These are phyloP conservation scores for Achlya hypogyna DNA, from an alignment of 352 stramenopile species.

Conservation along the genomic window DNA sequence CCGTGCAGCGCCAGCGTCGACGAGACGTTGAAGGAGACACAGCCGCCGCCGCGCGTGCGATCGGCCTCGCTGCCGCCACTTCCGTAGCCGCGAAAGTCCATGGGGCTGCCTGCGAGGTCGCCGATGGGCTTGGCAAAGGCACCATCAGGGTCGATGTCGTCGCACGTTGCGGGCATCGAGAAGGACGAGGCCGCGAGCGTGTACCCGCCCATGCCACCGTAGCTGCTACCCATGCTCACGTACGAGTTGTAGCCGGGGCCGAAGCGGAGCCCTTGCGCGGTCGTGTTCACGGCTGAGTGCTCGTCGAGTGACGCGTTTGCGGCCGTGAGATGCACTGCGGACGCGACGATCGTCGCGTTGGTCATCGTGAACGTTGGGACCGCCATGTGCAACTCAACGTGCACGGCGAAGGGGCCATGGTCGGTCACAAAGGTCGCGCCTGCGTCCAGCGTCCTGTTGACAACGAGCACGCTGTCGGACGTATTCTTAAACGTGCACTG, in stretches of 20 bases:
- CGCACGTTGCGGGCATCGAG: slow-evolving; percentile 30
- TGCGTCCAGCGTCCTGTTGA: slow-evolving; percentile 36
- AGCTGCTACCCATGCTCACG: slow-evolving; percentile 50
- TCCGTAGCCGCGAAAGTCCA: slow-evolving; percentile 74
- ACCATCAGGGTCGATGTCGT: slow-evolving; percentile 36
- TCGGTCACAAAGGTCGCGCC: slow-evolving; percentile 15
- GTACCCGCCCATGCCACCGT: slow-evolving; percentile 66
- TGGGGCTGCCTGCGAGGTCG: slow-evolving; percentile 35
- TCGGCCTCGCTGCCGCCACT: slow-evolving; percentile 58
- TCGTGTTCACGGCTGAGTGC: slow-evolving; percentile 42
- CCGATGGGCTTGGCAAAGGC: slow-evolving; percentile 59
- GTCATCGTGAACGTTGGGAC: slow-evolving; percentile 30
- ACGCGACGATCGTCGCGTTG: slow-evolving; percentile 46
- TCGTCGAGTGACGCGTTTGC: slow-evolving; percentile 35
- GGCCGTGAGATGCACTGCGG: slow-evolving; percentile 49
- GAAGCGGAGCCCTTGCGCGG: slow-evolving; percentile 60
- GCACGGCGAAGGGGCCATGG: slow-evolving; percentile 23
- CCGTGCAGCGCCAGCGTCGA: slow-evolving; percentile 49
- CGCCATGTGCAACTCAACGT: slow-evolving; percentile 40
- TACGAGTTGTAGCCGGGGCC: slow-evolving; percentile 73
- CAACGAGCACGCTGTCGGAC: slow-evolving; percentile 34
- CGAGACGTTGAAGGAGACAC: slow-evolving; percentile 36
- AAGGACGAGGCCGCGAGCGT: slow-evolving; percentile 29
- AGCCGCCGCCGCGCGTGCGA: slow-evolving; percentile 46
- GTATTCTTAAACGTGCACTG: slow-evolving; percentile 37